phyloP scores from a whole-genome alignment of 306 rosid genomes.

The Cucurbita ficifolia region DNA sequence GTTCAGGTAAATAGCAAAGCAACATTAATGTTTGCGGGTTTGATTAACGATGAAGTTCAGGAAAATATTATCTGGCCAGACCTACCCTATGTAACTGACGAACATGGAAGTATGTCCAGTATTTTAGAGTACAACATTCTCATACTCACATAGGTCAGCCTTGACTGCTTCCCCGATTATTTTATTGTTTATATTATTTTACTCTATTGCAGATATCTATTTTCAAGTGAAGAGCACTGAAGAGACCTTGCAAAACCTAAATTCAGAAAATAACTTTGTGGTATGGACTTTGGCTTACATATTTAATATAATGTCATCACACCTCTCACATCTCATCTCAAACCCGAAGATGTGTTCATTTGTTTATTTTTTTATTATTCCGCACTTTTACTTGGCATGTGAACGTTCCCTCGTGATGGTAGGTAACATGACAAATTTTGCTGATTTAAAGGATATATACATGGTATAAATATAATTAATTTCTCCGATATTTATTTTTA shows the following conservation, averaged over 20 bases:
- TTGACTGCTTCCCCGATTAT: conserved; percentile 6
- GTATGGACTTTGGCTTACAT: conserved; percentile 28
- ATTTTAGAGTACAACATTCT: conserved; percentile 14
- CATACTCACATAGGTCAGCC: not conserved
- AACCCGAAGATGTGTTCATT: not conserved
- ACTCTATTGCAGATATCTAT: conserved; percentile 56
- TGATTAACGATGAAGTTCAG: conserved; percentile 56
- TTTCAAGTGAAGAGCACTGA: conserved; percentile 73
- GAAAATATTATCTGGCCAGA: conserved; percentile 87
- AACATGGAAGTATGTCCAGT: conserved; percentile 76
- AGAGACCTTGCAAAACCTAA: conserved; percentile 49
- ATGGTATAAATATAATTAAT: too few relatives aligned
- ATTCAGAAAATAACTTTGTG: conserved; percentile 78
- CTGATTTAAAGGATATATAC: too few relatives aligned
- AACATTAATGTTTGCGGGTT: conserved; percentile 61
- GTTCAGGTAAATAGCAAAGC: conserved; percentile 86
- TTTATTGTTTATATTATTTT: conserved; percentile 14
- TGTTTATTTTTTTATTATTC: not conserved
- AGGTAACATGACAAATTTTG: too few relatives aligned
- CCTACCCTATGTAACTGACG: conserved; percentile 85
- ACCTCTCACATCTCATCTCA: not conserved
- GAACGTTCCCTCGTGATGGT: not conserved
- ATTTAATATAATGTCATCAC: not conserved
- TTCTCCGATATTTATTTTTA: too few relatives aligned
- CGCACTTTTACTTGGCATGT: not conserved